These are phyloP conservation scores for Verticillium klebahnii DNA, from an alignment of 2,329 filamentous ascomycete genomes.

Conservation along the genomic window DNA sequence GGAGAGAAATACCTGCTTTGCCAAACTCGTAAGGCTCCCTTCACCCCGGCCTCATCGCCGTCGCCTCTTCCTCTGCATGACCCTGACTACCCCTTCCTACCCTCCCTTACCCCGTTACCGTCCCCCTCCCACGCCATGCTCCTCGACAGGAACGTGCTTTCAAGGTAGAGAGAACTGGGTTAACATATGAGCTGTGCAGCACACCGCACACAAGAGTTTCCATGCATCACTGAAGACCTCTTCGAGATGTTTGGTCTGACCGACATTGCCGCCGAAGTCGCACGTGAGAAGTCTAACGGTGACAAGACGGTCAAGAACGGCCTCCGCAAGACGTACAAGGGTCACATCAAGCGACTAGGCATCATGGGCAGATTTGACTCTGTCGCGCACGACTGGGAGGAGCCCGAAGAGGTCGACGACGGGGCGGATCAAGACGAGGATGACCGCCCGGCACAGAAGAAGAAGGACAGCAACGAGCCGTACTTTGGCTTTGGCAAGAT, in stretches of 20 bases:
- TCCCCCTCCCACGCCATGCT: not conserved
- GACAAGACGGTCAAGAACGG: constrained; percentile 53
- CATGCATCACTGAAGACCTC: constrained; percentile 50
- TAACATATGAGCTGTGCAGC: constrained; percentile 42
- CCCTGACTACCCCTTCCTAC: not conserved
- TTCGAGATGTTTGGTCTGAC: constrained; percentile 54
- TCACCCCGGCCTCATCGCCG: constrained; percentile 24
- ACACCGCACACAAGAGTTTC: constrained; percentile 39
- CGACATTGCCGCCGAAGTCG: constrained; percentile 55
- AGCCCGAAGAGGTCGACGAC: constrained; percentile 30
- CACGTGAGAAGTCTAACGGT: constrained; percentile 59
- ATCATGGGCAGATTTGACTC: constrained; percentile 59
- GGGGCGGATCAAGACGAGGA: constrained; percentile 42
- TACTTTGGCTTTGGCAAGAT: constrained; percentile 50
- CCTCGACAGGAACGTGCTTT: constrained; percentile 16
- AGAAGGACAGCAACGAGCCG: constrained; percentile 52
- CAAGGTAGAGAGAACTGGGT: constrained; percentile 27
- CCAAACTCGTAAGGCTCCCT: constrained; percentile 62
- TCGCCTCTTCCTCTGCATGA: constrained; percentile 11
- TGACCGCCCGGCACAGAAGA: constrained; percentile 43
- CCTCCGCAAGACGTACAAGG: constrained; percentile 64
- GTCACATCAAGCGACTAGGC: constrained; percentile 60
- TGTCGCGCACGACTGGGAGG: constrained; percentile 40
- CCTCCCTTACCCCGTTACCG: not conserved
- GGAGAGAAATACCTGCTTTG: constrained; percentile 64